A percentile compares a stretch with the other conserved stretches of the same genome.
phyloP scores from a whole-genome alignment of 106 monocot genomes.

The Apostasia ramifera region DNA sequence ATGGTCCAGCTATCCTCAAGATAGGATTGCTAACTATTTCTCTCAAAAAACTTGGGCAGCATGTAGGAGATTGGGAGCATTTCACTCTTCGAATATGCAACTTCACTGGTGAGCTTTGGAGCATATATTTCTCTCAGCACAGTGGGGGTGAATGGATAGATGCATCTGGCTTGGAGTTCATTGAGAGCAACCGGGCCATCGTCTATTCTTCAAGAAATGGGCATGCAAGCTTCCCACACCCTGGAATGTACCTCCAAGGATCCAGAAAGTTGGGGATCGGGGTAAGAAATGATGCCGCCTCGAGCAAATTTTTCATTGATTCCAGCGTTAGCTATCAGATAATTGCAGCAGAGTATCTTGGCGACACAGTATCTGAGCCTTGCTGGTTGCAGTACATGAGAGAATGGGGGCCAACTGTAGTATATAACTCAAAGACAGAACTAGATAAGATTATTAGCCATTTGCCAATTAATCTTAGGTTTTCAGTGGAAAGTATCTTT shows the following conservation, averaged over 20 bases:
- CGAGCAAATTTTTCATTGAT: conserved; percentile 59
- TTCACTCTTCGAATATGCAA: conserved; percentile 92
- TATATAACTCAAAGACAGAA: conserved; percentile 65
- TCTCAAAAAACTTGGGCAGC: conserved; percentile 60
- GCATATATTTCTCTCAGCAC: conserved; percentile 90
- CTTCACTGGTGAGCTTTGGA: conserved; percentile 72
- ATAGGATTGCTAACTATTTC: conserved; percentile 48
- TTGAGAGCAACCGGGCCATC: conserved; percentile 61
- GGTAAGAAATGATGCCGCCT: conserved; percentile 77
- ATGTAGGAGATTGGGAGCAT: conserved; percentile 98
- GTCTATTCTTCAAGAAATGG: conserved; percentile 86
- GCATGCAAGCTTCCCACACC: conserved; percentile 80
- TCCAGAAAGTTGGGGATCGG: conserved; percentile 76
- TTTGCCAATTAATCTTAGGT: conserved; percentile 65
- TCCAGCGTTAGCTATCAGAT: conserved; percentile 66
- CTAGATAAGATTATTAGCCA: conserved; percentile 69
- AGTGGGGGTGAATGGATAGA: conserved; percentile 94
- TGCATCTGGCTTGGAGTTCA: conserved; percentile 59
- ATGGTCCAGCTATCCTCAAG: conserved; percentile 84
- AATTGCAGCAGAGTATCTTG: conserved; percentile 80
- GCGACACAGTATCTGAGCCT: conserved; percentile 62
- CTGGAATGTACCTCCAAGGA: conserved; percentile 74
- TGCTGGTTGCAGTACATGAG: conserved; percentile 97
- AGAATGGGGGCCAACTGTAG: conserved; percentile 90
- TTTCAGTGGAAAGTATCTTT: conserved; percentile 59